Conservation (phyloP, 2,329 filamentous ascomycete genomes). For the Aspergillus pseudoglaucus region DNA sequence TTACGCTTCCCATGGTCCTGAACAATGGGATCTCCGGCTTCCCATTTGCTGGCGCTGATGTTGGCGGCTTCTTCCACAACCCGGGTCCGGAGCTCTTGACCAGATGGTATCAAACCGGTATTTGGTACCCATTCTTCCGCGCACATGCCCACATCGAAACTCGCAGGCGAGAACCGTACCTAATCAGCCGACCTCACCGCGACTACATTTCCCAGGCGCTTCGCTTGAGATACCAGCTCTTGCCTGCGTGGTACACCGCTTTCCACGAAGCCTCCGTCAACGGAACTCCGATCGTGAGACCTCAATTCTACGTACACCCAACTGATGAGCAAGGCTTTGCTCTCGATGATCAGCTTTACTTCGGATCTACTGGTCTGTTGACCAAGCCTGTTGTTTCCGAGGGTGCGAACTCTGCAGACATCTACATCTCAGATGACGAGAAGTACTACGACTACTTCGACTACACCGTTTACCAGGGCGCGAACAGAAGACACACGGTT, state of each 20-base stretch:
- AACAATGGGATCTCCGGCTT: slow-evolving; percentile 89
- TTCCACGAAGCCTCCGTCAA: slow-evolving; percentile 82
- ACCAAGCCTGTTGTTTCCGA: slow-evolving; percentile 83
- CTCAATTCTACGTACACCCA: slow-evolving; percentile 90
- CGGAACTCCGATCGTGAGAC: slow-evolving; percentile 80
- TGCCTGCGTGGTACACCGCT: slow-evolving; percentile 94
- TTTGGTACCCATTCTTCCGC: slow-evolving; percentile 97
- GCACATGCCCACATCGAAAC: slow-evolving; percentile 96
- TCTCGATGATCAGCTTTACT: slow-evolving; percentile 87
- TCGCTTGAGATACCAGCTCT: slow-evolving; percentile 77
- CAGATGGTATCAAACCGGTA: slow-evolving; percentile 93
- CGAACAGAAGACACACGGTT: slow-evolving; percentile 64
- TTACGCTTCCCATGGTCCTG: slow-evolving; percentile 85
- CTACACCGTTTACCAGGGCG: slow-evolving; percentile 67
- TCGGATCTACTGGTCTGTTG: slow-evolving; percentile 83
- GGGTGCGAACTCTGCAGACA: slow-evolving; percentile 62
- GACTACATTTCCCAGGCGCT: slow-evolving; percentile 81
- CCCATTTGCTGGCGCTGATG: slow-evolving; percentile 90
- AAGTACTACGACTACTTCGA: slow-evolving; percentile 95
- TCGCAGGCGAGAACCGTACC: slow-evolving; percentile 86
- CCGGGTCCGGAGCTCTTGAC: slow-evolving; percentile 85
- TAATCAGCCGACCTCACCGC: slow-evolving; percentile 76
- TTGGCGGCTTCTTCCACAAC: slow-evolving; percentile 97
- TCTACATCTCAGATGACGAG: slow-evolving; percentile 85
- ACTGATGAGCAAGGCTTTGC: slow-evolving; percentile 78